These are phyloP conservation scores for Ogataea ramenticola DNA, from an alignment of 805 yeast species.

Conservation along the genomic window DNA sequence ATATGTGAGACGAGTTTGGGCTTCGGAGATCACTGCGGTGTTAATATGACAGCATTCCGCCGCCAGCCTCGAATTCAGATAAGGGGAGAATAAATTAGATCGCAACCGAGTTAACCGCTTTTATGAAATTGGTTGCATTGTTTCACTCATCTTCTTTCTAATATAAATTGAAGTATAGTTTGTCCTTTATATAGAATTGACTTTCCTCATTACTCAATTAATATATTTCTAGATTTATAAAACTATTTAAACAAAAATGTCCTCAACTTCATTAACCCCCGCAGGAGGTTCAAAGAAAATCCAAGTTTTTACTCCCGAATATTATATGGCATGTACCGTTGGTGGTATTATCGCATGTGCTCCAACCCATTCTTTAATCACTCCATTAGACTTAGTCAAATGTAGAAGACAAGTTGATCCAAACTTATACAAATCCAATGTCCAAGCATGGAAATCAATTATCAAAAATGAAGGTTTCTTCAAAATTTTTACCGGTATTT, in stretches of 20 bases:
- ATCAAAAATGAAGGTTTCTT: slow-evolving; percentile 64
- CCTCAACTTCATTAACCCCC: neutral
- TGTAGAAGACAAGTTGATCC: slow-evolving; percentile 88
- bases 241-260: neutral
- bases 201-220: no score
- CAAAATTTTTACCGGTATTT: slow-evolving; percentile 79
- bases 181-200: no score
- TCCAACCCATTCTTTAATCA: slow-evolving; percentile 89
- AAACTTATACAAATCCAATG: slow-evolving; percentile 60
- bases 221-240: no score
- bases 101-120: neutral
- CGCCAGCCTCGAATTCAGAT: no score
- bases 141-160: no score
- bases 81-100: no score
- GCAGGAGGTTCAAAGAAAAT: slow-evolving; percentile 24
- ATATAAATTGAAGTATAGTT: no score
- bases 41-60: no score
- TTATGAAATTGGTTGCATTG: neutral
- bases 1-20: no score
- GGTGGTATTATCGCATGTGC: slow-evolving; percentile 91
- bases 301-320: slow-evolving; percentile 51
- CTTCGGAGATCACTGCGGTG: no score
- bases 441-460: slow-evolving; percentile 78
- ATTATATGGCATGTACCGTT: slow-evolving; percentile 64
- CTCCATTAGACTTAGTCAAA: slow-evolving; percentile 90